Percentiles rank a stretch among this genome's conserved stretches.
Conservation (phyloP, 495 filamentous ascomycete genomes). For the Lasiosphaeria miniovina region DNA sequence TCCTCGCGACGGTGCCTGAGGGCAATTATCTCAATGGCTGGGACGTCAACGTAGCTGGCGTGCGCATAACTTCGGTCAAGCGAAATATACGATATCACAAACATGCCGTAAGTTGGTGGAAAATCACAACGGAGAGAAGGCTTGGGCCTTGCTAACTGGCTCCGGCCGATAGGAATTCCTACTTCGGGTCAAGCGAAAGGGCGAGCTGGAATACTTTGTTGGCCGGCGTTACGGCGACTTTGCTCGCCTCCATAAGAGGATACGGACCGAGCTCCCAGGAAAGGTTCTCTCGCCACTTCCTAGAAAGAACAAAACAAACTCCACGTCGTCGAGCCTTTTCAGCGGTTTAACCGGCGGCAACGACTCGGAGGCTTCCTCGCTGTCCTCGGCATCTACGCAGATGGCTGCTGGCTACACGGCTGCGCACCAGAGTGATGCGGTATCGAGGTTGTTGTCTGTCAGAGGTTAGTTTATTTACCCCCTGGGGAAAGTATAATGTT, state of each 20-base stretch:
- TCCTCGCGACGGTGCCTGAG: conserved; percentile 81
- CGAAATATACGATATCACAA: conserved; percentile 86
- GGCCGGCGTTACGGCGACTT: conserved; percentile 90
- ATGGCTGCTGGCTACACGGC: conserved; percentile 22
- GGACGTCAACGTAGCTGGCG: conserved; percentile 94
- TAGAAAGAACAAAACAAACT: conserved; percentile 80
- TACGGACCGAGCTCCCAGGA: conserved; percentile 85
- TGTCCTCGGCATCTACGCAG: conserved; percentile 72
- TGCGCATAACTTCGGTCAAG: conserved; percentile 75
- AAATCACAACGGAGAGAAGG: background rate
- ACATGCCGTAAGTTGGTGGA: conserved; percentile 68
- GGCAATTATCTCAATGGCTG: conserved; percentile 90
- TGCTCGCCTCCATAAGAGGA: conserved; percentile 66
- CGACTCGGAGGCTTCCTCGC: conserved; percentile 69
- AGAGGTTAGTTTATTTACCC: conserved; percentile 27
- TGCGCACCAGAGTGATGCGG: conserved; percentile 14
- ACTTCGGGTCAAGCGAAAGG: conserved; percentile 72
- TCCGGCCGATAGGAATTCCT: conserved; percentile 72
- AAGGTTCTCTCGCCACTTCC: conserved; percentile 85
- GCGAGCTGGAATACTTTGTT: conserved; percentile 69
- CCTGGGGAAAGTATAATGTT: no score
- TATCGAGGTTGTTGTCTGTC: conserved; percentile 44
- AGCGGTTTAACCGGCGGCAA: conserved; percentile 48
- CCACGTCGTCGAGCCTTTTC: conserved; percentile 54
- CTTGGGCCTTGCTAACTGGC: background rate